Evolutionary conservation across 2,329 filamentous ascomycete genomes (phyloP).

Genomic region (Penicillium olsonii): DNA sequence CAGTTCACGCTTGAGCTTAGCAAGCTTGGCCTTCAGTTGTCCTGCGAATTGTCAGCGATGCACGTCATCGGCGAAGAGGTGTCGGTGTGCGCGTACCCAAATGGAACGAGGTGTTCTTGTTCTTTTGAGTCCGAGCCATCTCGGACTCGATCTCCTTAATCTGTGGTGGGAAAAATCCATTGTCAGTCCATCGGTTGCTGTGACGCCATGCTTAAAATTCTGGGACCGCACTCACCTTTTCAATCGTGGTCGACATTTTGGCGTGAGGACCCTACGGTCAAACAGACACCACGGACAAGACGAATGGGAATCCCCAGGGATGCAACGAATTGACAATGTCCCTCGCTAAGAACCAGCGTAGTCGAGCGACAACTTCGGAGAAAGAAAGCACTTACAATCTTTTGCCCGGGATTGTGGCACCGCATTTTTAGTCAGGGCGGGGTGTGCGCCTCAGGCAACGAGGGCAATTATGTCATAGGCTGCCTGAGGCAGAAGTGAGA

Average conservation of each 20-base stretch:
- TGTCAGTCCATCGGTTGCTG: constrained; percentile 29
- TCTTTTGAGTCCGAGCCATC: constrained; percentile 98
- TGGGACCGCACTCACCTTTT: constrained; percentile 74
- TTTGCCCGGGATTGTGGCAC: constrained; percentile 35
- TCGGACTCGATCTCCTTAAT: constrained; percentile 97
- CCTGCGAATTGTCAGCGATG: constrained; percentile 42
- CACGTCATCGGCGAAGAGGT: constrained; percentile 7
- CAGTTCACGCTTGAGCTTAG: constrained; percentile 95
- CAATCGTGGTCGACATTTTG: constrained; percentile 94
- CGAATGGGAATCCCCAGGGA: background rate
- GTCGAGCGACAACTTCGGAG: constrained; percentile 9
- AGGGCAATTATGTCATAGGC: constrained; percentile 22
- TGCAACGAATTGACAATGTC: background rate
- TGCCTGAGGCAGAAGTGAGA: constrained; percentile 5
- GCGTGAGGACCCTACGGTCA: constrained; percentile 25
- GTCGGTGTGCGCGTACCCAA: constrained; percentile 57
- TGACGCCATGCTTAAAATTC: constrained; percentile 8
- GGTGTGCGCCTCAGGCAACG: constrained; percentile 28
- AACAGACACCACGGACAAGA: constrained; percentile 10
- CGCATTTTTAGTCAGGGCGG: constrained; percentile 34
- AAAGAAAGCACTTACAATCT: constrained; percentile 27
- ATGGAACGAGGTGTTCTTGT: constrained; percentile 93
- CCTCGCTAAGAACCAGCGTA: constrained; percentile 12
- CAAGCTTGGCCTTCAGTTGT: constrained; percentile 96
- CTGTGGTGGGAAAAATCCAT: constrained; percentile 49